Base-by-base conservation (phyloP, 805 yeast genomes). In the Henningerozyma blattae region DNA sequence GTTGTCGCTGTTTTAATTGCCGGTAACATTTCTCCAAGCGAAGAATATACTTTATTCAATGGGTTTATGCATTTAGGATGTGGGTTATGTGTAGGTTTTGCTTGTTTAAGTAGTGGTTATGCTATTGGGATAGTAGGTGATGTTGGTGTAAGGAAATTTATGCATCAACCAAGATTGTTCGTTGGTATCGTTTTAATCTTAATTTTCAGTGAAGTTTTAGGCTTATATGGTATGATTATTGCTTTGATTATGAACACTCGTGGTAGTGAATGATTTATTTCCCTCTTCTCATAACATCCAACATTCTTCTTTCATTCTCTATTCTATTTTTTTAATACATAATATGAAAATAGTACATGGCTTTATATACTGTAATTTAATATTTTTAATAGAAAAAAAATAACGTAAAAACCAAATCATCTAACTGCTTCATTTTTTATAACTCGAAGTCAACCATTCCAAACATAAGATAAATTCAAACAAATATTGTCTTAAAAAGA, bases 41-140 rank as follows among this genome's bases (percentile, higher is more conserved):
- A 75, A 42, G 71, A 76, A 32, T 87, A 91, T 61, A 77, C 95
- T 3, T 63, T 91, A 36, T 91, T 84, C 64, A 82, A 84, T 54
- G 98, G 98, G n/a, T 86, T 86, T 58, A 85, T 91, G 94, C 99
- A 91, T 61, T 66, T 91, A 57, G 87, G 93, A 34, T 86, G 96
- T 61, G 99, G 99, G 2, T 63, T 89, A 39, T 75, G 93, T 25
- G 99, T 91, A 29, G 99, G 99, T 2, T 85, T 91, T 52, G 86
- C 97, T 4, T 87, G 97, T 58, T 68, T 91, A 54, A 87, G 97
- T 27, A 82, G 94, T 39, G 99, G 99, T 30, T 91, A 87, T 60
- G 91, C 98, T 38, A 84, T 84, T 63, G 95, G 95, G 33, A 78
- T 84, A 42, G 95, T 84, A 26, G 95, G 95, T 28, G 95, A 84